Evolutionary conservation across 2,329 filamentous ascomycete genomes (phyloP).

Genomic region (Parafenestella ontariensis): DNA sequence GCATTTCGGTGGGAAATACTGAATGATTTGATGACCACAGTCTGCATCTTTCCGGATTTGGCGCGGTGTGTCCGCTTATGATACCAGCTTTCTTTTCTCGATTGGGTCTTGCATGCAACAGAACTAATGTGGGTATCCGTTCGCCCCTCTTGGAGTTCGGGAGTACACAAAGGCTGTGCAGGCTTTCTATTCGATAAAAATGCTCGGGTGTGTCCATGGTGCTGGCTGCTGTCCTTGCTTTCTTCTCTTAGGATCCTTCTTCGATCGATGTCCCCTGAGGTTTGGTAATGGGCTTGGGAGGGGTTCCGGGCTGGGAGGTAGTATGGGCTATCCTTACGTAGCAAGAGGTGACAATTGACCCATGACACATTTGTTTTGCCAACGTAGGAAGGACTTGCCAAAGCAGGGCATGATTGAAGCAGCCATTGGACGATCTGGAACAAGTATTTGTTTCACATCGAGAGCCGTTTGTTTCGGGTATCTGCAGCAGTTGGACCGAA

Average conservation of each 20-base stretch:
- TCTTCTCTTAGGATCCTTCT: constrained; percentile 14
- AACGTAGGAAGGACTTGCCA: constrained; percentile 22
- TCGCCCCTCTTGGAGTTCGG: constrained; percentile 35
- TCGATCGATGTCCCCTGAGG: constrained; percentile 15
- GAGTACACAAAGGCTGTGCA: constrained; percentile 28
- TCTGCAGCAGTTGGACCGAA: constrained; percentile 31
- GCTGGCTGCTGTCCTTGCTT: constrained; percentile 14
- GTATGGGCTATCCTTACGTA: constrained; percentile 33
- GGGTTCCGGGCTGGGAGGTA: constrained; percentile 22
- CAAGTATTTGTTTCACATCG: constrained; percentile 32
- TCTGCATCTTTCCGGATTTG: constrained; percentile 45
- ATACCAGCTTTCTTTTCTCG: constrained; percentile 47
- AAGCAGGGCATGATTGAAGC: constrained; percentile 16
- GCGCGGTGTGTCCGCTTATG: constrained; percentile 36
- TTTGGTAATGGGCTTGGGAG: constrained; percentile 19
- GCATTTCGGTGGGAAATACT: constrained; percentile 72
- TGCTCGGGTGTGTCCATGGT: constrained; percentile 17
- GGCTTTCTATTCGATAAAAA: constrained; percentile 27
- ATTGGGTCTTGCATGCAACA: constrained; percentile 41
- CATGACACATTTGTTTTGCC: constrained; percentile 24
- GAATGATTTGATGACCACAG: constrained; percentile 52
- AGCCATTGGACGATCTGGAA: constrained; percentile 30
- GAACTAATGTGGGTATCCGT: constrained; percentile 36
- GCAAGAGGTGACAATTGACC: constrained; percentile 20
- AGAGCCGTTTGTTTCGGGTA: constrained; percentile 35